Conservation (phyloP, 139 green algal genomes). For the Pleodorina starrii region DNA sequence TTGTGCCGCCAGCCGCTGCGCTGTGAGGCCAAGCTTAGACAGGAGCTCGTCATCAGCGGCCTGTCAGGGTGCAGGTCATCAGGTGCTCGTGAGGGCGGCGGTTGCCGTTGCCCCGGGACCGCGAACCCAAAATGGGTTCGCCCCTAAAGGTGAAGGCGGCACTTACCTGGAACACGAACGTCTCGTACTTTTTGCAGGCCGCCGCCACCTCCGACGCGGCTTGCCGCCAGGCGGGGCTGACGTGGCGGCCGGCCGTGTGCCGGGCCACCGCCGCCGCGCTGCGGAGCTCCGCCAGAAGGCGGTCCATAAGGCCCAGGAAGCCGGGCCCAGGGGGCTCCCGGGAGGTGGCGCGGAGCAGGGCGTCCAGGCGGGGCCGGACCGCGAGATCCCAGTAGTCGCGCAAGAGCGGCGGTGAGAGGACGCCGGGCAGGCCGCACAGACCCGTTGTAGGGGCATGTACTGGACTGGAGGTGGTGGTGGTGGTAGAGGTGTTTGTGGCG, state of each 20-base stretch:
- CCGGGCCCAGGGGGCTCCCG: background rate
- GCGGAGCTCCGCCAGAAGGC: slow-evolving; percentile 28
- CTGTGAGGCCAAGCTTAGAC: background rate
- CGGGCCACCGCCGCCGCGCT: background rate
- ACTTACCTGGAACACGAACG: slow-evolving; percentile 30
- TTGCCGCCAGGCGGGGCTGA: background rate
- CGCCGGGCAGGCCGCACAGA: background rate
- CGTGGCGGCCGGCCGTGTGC: background rate
- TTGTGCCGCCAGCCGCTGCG: slow-evolving; percentile 7
- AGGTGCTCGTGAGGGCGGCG: no score
- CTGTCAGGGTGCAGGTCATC: no score
- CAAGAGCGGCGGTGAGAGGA: background rate
- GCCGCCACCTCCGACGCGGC: slow-evolving; percentile 17
- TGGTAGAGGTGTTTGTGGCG: background rate
- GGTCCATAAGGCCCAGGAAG: slow-evolving; percentile 34
- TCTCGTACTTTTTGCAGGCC: slow-evolving; percentile 41
- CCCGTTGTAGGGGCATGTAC: no score
- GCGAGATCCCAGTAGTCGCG: background rate
- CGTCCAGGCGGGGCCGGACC: slow-evolving; percentile 2
- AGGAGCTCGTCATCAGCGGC: slow-evolving; percentile 1
- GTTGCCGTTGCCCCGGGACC: no score
- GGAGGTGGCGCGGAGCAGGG: background rate
- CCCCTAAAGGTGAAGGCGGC: background rate
- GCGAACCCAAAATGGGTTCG: no score
- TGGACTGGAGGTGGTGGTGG: background rate